A percentile compares a stretch with the other conserved stretches of the same genome.
Evolutionary conservation across 768 basidiomycete genomes (phyloP).

Genomic region (Suillus ampliporus): DNA sequence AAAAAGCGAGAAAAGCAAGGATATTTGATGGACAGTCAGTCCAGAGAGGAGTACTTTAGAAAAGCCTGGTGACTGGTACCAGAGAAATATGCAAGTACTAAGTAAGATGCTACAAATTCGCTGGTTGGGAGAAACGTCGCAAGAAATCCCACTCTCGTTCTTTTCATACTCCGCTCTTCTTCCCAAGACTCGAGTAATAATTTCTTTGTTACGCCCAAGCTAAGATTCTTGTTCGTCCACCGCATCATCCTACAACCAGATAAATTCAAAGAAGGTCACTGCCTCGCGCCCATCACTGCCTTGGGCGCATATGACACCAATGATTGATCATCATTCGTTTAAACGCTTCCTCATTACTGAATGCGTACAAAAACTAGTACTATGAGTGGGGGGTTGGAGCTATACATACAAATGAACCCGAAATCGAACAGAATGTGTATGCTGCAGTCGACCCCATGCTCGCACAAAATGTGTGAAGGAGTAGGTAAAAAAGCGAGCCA

Average conservation of each 20-base stretch:
- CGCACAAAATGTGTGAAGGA: constrained; percentile 15
- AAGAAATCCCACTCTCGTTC: constrained; percentile 29
- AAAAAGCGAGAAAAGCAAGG: constrained; percentile 31
- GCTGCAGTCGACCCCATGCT: constrained; percentile 13
- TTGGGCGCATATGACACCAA: too few species aligned
- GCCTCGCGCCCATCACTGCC: constrained; percentile 4
- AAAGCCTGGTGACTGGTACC: constrained; percentile 38
- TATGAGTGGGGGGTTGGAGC: constrained; percentile 13
- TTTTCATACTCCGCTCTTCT: constrained; percentile 42
- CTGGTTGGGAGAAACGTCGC: constrained; percentile 36
- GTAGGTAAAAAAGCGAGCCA: constrained; percentile 13
- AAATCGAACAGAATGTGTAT: constrained; percentile 6
- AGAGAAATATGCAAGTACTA: constrained; percentile 43
- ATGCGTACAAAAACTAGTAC: constrained; percentile 25
- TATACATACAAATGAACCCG: constrained; percentile 6
- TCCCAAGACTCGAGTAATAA: constrained; percentile 25
- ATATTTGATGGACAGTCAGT: constrained; percentile 36
- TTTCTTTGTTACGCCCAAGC: constrained; percentile 12
- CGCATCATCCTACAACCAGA: background rate
- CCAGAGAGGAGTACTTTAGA: constrained; percentile 40
- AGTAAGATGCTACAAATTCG: constrained; percentile 43
- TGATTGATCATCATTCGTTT: constrained; percentile 10
- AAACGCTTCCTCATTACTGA: constrained; percentile 20
- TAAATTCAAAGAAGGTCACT: background rate
- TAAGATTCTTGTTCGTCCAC: background rate